Evolutionary conservation across 371 early-diverging fungal species (phyloP).

Genomic region (Mortierella sp.): DNA sequence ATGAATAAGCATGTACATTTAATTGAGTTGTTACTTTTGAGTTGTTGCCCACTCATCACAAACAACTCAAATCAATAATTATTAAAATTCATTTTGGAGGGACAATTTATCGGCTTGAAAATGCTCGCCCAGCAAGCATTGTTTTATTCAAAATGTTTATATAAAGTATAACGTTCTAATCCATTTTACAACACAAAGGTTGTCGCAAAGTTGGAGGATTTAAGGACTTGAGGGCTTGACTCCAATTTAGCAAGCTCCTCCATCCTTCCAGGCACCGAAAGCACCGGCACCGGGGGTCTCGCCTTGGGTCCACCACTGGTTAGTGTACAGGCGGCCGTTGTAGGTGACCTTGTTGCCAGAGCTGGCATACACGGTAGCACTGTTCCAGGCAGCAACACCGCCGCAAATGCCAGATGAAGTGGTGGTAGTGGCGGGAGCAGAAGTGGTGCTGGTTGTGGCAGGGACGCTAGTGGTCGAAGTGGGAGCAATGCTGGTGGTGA

Average conservation of each 20-base stretch:
- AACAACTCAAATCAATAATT: too few relatives aligned
- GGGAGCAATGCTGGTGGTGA: slow-evolving; percentile 18
- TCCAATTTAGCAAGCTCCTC: slow-evolving; percentile 40
- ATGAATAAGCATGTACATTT: too few relatives aligned
- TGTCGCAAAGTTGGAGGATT: not conserved
- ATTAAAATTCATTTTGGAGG: slow-evolving; percentile 3
- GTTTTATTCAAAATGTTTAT: slow-evolving; percentile 9
- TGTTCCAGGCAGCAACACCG: slow-evolving; percentile 45
- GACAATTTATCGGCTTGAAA: too few relatives aligned
- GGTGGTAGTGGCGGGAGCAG: slow-evolving; percentile 1
- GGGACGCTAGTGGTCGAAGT: slow-evolving; percentile 16
- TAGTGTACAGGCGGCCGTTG: slow-evolving; percentile 57
- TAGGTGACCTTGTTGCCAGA: slow-evolving; percentile 55
- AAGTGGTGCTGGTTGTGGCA: slow-evolving; percentile 10
- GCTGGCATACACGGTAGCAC: slow-evolving; percentile 22
- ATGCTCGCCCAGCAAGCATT: slow-evolving; percentile 23
- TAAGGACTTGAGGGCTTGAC: too few relatives aligned
- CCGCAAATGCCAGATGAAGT: slow-evolving; percentile 13
- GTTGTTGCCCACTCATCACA: too few relatives aligned
- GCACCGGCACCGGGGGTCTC: slow-evolving; percentile 42
- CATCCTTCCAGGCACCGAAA: slow-evolving; percentile 60
- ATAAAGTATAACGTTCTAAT: not conserved
- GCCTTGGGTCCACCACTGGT: slow-evolving; percentile 65
- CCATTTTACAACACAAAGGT: not conserved
- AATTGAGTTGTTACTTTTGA: too few relatives aligned